A percentile compares a stretch with the other conserved stretches of the same genome.
Evolutionary conservation across 192 early-diverging fungal genomes (phyloP).

Genomic region (Gigaspora rosea): DNA sequence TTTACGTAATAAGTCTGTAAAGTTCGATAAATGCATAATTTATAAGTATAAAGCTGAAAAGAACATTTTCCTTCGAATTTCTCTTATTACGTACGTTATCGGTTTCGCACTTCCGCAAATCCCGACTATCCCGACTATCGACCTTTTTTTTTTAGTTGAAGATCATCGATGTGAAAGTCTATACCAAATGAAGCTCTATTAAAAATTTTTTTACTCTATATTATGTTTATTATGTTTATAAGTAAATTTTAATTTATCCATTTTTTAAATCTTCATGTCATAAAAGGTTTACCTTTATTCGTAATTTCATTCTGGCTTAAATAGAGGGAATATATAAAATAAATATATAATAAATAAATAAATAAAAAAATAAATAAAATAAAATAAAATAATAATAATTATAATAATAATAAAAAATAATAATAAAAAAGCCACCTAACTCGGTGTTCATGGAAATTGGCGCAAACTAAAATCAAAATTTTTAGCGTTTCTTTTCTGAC

Average conservation of each 20-base stretch:
- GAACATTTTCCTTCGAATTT: neutral
- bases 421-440: neutral
- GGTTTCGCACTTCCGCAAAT: neutral
- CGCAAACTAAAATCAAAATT: neutral
- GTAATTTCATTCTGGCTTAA: constrained; percentile 19
- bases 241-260: neutral
- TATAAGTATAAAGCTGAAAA: neutral
- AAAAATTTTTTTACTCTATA: neutral
- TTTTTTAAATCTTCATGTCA: neutral
- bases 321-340: neutral
- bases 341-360: neutral
- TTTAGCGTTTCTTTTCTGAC: neutral
- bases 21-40: neutral
- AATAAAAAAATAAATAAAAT: no score
- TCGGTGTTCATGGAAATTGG: neutral
- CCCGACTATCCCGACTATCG: constrained; percentile 8
- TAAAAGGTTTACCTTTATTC: constrained; percentile 8
- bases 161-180: neutral
- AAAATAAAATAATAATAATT: no score
- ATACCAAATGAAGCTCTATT: constrained; percentile 12
- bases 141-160: neutral
- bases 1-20: no score
- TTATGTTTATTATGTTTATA: neutral
- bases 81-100: neutral
- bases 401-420: no score